Conservation (phyloP, 805 yeast species). For the Zygosaccharomyces kombuchaensis region DNA sequence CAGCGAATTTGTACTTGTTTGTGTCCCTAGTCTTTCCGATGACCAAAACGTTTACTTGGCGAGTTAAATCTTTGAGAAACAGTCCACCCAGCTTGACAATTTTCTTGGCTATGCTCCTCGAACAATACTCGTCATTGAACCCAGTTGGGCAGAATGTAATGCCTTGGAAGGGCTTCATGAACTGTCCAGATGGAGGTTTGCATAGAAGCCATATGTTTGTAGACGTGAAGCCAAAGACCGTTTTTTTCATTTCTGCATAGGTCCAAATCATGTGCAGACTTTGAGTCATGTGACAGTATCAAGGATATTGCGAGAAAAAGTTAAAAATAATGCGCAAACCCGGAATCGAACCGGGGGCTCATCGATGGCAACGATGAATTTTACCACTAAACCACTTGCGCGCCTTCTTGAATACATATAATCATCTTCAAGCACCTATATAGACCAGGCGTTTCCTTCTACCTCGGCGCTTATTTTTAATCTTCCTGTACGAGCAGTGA, state of each 20-base stretch:
- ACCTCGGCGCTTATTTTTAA: too few relatives aligned
- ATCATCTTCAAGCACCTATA: too few relatives aligned
- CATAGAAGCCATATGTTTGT: neutral
- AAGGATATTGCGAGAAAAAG: neutral
- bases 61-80: conserved; percentile 53
- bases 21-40: conserved; percentile 47
- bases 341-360: conserved; percentile 9
- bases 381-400: conserved; percentile 7
- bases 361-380: conserved; percentile 9
- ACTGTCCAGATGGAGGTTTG: neutral
- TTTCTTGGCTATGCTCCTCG: conserved; percentile 43
- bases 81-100: conserved; percentile 57
- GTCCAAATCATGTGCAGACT: neutral
- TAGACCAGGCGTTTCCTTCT: too few relatives aligned
- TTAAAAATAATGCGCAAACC: conserved; percentile 1
- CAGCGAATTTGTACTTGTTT: conserved; percentile 29
- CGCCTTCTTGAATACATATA: too few relatives aligned
- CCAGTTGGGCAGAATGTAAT: conserved; percentile 57
- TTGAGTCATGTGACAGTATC: neutral
- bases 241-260: neutral
- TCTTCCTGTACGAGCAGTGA: too few relatives aligned
- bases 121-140: conserved; percentile 36
- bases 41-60: conserved; percentile 54
- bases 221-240: too few relatives aligned
- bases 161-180: conserved; percentile 41